Evolutionary conservation across 495 filamentous ascomycete genomes (phyloP).

Genomic region (Hypoxylon intermedium): DNA sequence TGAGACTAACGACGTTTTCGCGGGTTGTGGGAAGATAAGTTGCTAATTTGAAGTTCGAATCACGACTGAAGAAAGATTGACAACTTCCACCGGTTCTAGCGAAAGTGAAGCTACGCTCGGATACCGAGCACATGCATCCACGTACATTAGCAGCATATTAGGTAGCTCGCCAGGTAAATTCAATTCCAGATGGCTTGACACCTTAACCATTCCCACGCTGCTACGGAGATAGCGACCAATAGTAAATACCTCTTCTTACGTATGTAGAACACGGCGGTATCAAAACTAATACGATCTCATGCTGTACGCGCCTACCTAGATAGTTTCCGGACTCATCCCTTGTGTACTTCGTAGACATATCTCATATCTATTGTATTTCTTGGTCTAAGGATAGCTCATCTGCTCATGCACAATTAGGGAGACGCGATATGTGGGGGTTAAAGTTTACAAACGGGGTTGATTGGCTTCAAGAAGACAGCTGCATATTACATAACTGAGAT

Average conservation of each 20-base stretch:
- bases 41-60: conserved; percentile 1
- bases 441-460: neutral
- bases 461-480: conserved; percentile 4
- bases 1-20: too few species aligned
- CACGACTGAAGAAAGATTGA: conserved; percentile 1
- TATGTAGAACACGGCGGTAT: conserved; percentile 9
- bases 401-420: conserved; percentile 11
- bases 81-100: conserved; percentile 4
- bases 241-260: neutral
- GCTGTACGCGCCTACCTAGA: too few species aligned
- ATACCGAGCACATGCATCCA: neutral
- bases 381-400: too few species aligned
- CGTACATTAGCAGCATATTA: neutral
- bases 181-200: conserved; percentile 16
- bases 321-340: too few species aligned
- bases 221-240: conserved; percentile 4
- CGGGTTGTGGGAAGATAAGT: neutral
- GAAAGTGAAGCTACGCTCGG: conserved; percentile 1
- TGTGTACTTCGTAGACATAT: too few species aligned
- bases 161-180: neutral
- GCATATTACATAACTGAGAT: conserved; percentile 9
- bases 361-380: too few species aligned
- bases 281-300: neutral
- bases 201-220: conserved; percentile 9
- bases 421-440: conserved; percentile 16